Conservation (phyloP, 2,329 filamentous ascomycete species). For the Fusarium temperatum region DNA sequence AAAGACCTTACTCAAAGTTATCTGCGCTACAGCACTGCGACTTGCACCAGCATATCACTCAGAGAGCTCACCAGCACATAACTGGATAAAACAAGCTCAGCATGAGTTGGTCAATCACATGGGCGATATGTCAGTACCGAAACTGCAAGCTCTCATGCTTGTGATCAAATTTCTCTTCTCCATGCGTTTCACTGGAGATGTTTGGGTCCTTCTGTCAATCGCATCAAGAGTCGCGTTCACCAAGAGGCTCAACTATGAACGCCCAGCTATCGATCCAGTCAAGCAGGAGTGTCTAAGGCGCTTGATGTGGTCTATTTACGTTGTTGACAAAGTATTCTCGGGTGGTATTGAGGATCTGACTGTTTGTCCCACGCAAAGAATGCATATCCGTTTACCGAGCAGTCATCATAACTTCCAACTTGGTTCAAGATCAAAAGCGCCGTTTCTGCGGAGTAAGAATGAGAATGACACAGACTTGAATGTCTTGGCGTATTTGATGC, state of each 20-base stretch:
- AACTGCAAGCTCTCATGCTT: slow-evolving; percentile 36
- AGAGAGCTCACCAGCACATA: not conserved
- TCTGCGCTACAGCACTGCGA: slow-evolving; percentile 22
- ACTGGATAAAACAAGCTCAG: slow-evolving; percentile 38
- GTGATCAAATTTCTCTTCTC: slow-evolving; percentile 30
- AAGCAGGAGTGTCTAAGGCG: slow-evolving; percentile 39
- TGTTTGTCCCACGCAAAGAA: slow-evolving; percentile 35
- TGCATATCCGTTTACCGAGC: slow-evolving; percentile 40
- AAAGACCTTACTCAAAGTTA: slow-evolving; percentile 27
- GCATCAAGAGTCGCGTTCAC: slow-evolving; percentile 41
- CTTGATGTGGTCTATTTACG: slow-evolving; percentile 42
- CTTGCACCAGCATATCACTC: not conserved
- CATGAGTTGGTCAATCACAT: not conserved
- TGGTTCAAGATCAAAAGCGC: slow-evolving; percentile 29
- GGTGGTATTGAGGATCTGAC: slow-evolving; percentile 44
- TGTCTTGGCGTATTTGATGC: slow-evolving; percentile 29
- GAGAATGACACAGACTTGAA: slow-evolving; percentile 22
- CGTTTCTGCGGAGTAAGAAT: slow-evolving; percentile 9
- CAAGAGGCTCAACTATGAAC: slow-evolving; percentile 41
- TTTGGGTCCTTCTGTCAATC: slow-evolving; percentile 36
- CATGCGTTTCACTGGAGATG: slow-evolving; percentile 9
- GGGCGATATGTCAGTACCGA: slow-evolving; percentile 14
- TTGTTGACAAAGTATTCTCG: slow-evolving; percentile 36
- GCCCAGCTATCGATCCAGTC: slow-evolving; percentile 19
- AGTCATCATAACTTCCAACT: slow-evolving; percentile 41